Evolutionary conservation across 108 stramenopile genomes (phyloP), one percentile per base, ranked within the genome.

Genomic region (Cyclotella distinguenda): DNA sequence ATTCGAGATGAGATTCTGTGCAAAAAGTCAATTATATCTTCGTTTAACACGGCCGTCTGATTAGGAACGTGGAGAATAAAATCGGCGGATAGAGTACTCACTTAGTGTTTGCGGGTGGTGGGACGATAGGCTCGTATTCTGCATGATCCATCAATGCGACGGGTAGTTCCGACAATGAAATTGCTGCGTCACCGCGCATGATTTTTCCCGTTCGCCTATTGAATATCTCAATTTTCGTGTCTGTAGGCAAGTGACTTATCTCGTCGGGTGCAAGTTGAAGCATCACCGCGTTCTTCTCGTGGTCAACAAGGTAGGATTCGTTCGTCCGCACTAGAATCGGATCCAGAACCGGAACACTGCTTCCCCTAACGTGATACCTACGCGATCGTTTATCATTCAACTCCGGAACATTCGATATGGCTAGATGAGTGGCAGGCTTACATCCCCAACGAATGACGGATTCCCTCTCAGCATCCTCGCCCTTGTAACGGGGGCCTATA

Each of bases 121-220:
- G 74, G 56, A 71, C 34, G 21, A 76, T 71, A 3, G 78, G 78
- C 42, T 79, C 78, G 33, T 79, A 79, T 16, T 73, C 72, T 4
- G 78, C 67, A 70, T 79, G 78, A 35, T 54, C 44, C 25, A 68
- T 44, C 62, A 79, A 62, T 26, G 39, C 53, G 19, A 36, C 51
- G 1, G 73, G 54, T 54, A 79, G 47, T 34, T 74, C 73, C 32
- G 27, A 33, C 12, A 74, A 34, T 7, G 49, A 42, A 30, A 79
- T 48, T 13, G 78, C 78, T 15, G 62, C 68, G 12, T 63, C 35
- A 22, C 78, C 78, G 33, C 30, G 64, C 73, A 79, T 62, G 39
- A 79, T 47, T 51, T 16, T 54, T 0, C 78, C 78, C 11, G 73
- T 79, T 23, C 40, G 60, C 18, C 78, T 68, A 79, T 79, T 73